Percentiles rank a stretch among this genome's conserved stretches.
Conservation (phyloP, 257 asterid species). For the Gardenia jasminoides region DNA sequence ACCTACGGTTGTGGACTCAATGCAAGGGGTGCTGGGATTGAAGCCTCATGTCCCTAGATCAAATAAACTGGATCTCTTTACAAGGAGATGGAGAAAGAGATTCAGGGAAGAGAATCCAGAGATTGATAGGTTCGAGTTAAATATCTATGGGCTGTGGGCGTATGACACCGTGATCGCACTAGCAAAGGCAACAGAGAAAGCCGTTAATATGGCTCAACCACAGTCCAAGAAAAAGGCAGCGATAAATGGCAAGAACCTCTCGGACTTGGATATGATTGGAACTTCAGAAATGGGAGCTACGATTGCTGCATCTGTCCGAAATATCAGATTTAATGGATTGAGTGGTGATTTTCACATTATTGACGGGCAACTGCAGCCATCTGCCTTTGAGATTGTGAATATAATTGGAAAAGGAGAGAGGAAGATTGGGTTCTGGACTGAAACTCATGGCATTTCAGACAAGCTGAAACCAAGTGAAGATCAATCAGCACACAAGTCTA, state of each 20-base stretch:
- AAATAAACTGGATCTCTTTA: constrained; percentile 17
- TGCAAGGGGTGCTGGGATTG: constrained; percentile 59
- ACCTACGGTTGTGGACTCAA: constrained; percentile 36
- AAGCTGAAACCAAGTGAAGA: constrained; percentile 7
- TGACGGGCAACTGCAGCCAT: constrained; percentile 37
- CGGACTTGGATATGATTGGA: constrained; percentile 41
- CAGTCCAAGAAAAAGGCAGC: constrained; percentile 7
- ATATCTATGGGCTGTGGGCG: constrained; percentile 53
- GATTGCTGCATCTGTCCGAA: constrained; percentile 28
- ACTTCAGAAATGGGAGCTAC: constrained; percentile 37
- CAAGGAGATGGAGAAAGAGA: constrained; percentile 38
- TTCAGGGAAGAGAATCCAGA: constrained; percentile 44
- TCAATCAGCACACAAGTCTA: constrained; percentile 10
- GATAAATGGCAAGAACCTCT: constrained; percentile 3
- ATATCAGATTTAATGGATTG: constrained; percentile 30
- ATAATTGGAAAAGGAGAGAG: constrained; percentile 32
- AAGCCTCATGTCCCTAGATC: constrained; percentile 39
- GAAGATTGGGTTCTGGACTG: constrained; percentile 46
- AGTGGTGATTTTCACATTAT: constrained; percentile 42
- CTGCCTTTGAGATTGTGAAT: constrained; percentile 47
- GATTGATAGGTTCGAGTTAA: constrained; percentile 24
- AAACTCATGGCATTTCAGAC: constrained; percentile 28
- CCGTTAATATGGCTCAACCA: constrained; percentile 14
- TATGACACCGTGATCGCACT: constrained; percentile 38
- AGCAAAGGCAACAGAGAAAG: constrained; percentile 36